phyloP scores from a whole-genome alignment of 352 stramenopile species.

The Elongisporangium prolatum region DNA sequence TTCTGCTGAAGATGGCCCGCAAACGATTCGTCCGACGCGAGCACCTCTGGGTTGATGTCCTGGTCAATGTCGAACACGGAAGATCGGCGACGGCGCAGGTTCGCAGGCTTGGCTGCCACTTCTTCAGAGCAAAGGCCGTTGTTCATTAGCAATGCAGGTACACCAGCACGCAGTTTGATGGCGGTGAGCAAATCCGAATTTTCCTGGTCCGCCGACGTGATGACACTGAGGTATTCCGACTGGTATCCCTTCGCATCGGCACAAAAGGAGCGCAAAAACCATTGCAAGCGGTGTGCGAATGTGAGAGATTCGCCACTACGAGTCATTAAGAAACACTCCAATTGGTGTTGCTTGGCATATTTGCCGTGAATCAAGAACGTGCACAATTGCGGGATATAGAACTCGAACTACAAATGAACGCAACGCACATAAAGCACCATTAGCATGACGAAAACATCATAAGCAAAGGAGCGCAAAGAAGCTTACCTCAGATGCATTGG shows the following conservation, averaged over 20 bases:
- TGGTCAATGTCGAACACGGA: slow-evolving; percentile 59
- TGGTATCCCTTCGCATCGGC: slow-evolving; percentile 54
- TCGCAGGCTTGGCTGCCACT: slow-evolving; percentile 38
- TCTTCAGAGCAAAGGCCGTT: slow-evolving; percentile 67
- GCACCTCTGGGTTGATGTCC: slow-evolving; percentile 22
- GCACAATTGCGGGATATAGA: slow-evolving; percentile 88
- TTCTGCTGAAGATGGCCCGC: slow-evolving; percentile 46
- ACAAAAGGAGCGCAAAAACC: slow-evolving; percentile 88
- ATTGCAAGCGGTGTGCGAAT: slow-evolving; percentile 82
- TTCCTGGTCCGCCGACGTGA: slow-evolving; percentile 45
- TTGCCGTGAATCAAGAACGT: slow-evolving; percentile 83
- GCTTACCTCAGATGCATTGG: slow-evolving; percentile 38
- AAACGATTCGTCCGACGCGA: slow-evolving; percentile 53
- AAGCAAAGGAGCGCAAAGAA: neutral
- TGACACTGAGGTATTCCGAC: slow-evolving; percentile 75
- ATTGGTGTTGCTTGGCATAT: slow-evolving; percentile 77
- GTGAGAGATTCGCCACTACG: slow-evolving; percentile 73
- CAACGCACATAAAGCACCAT: slow-evolving; percentile 6
- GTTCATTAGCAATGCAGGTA: slow-evolving; percentile 73
- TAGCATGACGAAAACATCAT: neutral
- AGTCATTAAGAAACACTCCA: slow-evolving; percentile 86
- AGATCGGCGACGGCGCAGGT: slow-evolving; percentile 46
- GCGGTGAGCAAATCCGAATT: slow-evolving; percentile 58
- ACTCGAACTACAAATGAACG: slow-evolving; percentile 51
- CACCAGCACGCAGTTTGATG: slow-evolving; percentile 58